phyloP scores from a whole-genome alignment of 495 filamentous ascomycete genomes.

The Lasiosphaeriaceae sp. region DNA sequence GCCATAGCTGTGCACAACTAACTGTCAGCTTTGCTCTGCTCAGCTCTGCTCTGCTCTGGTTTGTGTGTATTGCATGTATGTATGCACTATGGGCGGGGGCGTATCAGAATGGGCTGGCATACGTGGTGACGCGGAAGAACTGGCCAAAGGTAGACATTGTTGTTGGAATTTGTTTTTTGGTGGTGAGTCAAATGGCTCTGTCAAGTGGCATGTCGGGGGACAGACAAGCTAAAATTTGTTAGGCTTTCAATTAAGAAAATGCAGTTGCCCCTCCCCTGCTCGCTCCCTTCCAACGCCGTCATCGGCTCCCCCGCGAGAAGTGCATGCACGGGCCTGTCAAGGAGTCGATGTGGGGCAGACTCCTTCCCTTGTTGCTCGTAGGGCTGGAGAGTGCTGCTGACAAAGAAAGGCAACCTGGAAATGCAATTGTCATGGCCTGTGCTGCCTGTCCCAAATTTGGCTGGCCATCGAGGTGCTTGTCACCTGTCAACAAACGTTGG shows the following conservation, averaged over 20 bases:
- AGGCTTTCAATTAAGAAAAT: neutral
- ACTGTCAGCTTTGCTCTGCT: conserved; percentile 16
- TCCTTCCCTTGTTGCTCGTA: too few species aligned
- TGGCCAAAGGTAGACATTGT: conserved; percentile 89
- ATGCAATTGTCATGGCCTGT: too few species aligned
- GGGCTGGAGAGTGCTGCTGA: too few species aligned
- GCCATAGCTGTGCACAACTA: conserved; percentile 59
- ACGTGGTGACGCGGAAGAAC: conserved; percentile 83
- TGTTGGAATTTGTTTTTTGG: neutral
- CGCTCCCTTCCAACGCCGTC: conserved; percentile 17
- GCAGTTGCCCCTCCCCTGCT: neutral
- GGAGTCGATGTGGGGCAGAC: too few species aligned
- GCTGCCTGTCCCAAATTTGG: too few species aligned
- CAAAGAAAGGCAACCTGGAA: too few species aligned
- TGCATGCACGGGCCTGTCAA: too few species aligned
- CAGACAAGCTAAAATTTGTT: neutral
- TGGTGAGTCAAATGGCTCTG: neutral
- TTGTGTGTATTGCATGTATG: too few species aligned
- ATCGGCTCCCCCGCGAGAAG: conserved; percentile 5
- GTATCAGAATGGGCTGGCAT: conserved; percentile 28
- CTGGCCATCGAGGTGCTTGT: too few species aligned
- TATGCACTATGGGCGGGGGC: neutral
- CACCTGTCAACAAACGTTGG: too few species aligned
- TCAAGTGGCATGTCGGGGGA: neutral
- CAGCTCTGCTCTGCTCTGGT: too few species aligned